Evolutionary conservation across 306 rosid genomes (phyloP).

Genomic region (Lablab purpureus): DNA sequence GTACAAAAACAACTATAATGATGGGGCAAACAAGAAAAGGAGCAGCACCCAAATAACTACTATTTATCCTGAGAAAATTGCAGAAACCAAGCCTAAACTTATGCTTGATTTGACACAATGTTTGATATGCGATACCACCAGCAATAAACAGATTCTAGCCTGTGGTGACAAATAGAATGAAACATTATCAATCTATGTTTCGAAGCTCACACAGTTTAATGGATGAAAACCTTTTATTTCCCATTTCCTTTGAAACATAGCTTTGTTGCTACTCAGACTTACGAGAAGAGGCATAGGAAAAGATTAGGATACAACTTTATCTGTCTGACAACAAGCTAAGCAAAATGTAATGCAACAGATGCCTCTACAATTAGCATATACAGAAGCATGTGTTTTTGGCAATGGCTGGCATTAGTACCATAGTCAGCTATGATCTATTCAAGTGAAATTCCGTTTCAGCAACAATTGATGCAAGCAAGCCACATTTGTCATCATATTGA

Average conservation of each 20-base stretch:
- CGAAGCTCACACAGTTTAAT: not conserved
- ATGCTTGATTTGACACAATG: not conserved
- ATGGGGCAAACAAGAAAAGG: not conserved
- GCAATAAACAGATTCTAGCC: constrained; percentile 9
- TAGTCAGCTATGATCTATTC: not conserved
- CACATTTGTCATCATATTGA: constrained; percentile 24
- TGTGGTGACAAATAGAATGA: not conserved
- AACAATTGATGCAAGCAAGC: not conserved
- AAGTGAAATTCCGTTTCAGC: constrained; percentile 19
- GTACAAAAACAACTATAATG: not conserved
- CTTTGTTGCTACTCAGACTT: not conserved
- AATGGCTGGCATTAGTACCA: not conserved
- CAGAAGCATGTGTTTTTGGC: not conserved
- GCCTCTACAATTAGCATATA: constrained; percentile 18
- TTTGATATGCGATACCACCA: not conserved
- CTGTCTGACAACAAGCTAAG: constrained; percentile 14
- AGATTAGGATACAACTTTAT: not conserved
- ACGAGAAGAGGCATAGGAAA: constrained; percentile 7
- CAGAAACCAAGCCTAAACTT: constrained; percentile 1
- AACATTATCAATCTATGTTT: constrained; percentile 12
- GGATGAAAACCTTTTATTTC: constrained; percentile 27
- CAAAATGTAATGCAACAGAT: not conserved
- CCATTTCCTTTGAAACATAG: not conserved
- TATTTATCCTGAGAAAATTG: not conserved
- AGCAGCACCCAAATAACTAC: not conserved